Evolutionary conservation across 1,139 yeast genomes (phyloP).

Genomic region (Meyerozyma elateridarum): DNA sequence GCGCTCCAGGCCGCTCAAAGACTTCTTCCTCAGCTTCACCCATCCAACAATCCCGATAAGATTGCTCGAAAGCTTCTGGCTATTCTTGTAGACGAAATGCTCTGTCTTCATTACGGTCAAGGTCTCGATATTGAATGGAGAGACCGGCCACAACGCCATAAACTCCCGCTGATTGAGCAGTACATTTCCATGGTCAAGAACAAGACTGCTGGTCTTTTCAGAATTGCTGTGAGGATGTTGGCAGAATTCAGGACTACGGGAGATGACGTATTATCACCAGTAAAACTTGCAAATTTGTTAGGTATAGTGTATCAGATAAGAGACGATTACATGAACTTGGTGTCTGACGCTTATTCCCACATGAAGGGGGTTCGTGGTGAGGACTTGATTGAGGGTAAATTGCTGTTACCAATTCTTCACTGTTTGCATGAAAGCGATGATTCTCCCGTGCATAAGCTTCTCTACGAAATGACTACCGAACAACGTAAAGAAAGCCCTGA

Average conservation of each 20-base stretch:
- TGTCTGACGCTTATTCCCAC: slow-evolving; percentile 45
- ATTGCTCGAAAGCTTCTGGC: slow-evolving; percentile 19
- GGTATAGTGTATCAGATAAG: slow-evolving; percentile 81
- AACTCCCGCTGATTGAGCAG: slow-evolving; percentile 62
- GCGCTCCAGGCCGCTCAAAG: slow-evolving; percentile 51
- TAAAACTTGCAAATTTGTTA: slow-evolving; percentile 67
- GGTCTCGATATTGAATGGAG: slow-evolving; percentile 88
- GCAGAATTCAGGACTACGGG: slow-evolving; percentile 23
- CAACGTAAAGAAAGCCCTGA: slow-evolving; percentile 16
- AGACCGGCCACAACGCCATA: slow-evolving; percentile 34
- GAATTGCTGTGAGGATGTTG: slow-evolving; percentile 67
- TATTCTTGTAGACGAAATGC: slow-evolving; percentile 63
- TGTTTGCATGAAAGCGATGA: slow-evolving; percentile 26
- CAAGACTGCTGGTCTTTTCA: slow-evolving; percentile 84
- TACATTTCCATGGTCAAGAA: slow-evolving; percentile 79
- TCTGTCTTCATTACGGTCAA: slow-evolving; percentile 82
- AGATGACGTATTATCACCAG: slow-evolving; percentile 19
- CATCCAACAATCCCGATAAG: slow-evolving; percentile 6
- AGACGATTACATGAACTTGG: slow-evolving; percentile 73
- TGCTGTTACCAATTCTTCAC: slow-evolving; percentile 79
- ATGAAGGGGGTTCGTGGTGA: slow-evolving; percentile 78
- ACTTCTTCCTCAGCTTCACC: slow-evolving; percentile 15
- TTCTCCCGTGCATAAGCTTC: slow-evolving; percentile 23
- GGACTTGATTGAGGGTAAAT: slow-evolving; percentile 85
- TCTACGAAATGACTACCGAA: slow-evolving; percentile 15